Evolutionary conservation across 78 protist genomes (phyloP).

Genomic region (Trichosphaerium sp.): DNA sequence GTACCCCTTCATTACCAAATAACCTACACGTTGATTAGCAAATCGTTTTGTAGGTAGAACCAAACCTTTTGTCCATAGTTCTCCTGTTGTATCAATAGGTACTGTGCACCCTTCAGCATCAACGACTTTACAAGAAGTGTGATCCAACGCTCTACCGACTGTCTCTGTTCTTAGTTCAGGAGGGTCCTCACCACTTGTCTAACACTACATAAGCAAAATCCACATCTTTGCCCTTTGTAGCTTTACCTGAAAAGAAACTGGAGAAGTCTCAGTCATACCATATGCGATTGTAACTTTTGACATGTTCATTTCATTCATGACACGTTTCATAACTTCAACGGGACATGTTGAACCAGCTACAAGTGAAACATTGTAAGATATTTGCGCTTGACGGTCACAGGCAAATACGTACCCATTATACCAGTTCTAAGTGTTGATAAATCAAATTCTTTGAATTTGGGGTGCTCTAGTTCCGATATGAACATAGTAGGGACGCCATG

Average conservation of each 20-base stretch:
- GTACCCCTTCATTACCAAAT: too few species aligned
- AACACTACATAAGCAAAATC: neutral
- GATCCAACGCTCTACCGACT: conserved; percentile 44
- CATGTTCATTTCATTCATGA: conserved; percentile 16
- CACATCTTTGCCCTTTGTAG: neutral
- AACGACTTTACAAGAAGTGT: conserved; percentile 31
- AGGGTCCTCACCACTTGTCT: neutral
- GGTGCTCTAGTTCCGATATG: conserved; percentile 19
- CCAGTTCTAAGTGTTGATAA: conserved; percentile 47
- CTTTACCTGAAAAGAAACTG: conserved; percentile 59
- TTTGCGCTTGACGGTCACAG: too few species aligned
- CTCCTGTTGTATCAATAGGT: conserved; percentile 24
- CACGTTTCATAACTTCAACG: conserved; percentile 31
- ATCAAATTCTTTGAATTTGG: neutral
- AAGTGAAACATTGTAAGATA: neutral
- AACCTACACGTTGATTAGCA: too few species aligned
- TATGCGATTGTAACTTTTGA: conserved; percentile 38
- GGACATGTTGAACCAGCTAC: conserved; percentile 52
- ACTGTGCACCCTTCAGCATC: conserved; percentile 10
- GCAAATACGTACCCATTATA: conserved; percentile 35
- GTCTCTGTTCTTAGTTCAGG: neutral
- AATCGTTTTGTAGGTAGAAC: too few species aligned
- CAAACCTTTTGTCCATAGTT: conserved; percentile 48
- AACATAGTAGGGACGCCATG: conserved; percentile 74
- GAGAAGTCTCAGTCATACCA: conserved; percentile 74